A percentile compares a stretch with the other conserved stretches of the same genome.
Conservation (phyloP, 768 basidiomycete species). For the Boletus subparvulus region DNA sequence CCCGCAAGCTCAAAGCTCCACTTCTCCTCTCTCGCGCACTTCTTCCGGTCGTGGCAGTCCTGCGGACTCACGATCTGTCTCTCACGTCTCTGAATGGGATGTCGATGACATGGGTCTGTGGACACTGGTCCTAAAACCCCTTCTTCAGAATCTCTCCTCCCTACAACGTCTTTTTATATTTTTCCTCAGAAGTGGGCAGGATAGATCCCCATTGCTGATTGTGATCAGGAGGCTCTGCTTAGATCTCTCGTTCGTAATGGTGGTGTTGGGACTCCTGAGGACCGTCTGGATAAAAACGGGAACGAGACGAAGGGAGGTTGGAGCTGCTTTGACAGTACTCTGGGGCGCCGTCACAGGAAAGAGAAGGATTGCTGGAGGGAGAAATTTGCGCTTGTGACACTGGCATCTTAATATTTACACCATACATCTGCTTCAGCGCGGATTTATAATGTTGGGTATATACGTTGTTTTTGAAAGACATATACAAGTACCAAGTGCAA, state of each 20-base stretch:
- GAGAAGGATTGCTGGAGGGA: conserved; percentile 51
- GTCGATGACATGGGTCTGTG: conserved; percentile 83
- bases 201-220: conserved; percentile 63
- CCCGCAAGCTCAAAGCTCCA: conserved; percentile 37
- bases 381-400: conserved; percentile 7
- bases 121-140: conserved; percentile 67
- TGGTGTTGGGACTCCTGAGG: conserved; percentile 57
- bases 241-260: conserved; percentile 73
- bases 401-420: conserved; percentile 12
- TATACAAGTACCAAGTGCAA: neutral
- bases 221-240: conserved; percentile 73
- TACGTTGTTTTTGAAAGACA: neutral
- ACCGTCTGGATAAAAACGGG: conserved; percentile 67
- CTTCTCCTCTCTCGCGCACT: conserved; percentile 42
- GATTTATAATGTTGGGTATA: neutral
- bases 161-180: conserved; percentile 55
- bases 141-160: conserved; percentile 49
- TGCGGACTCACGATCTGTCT: conserved; percentile 26
- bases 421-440: neutral
- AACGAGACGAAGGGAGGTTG: conserved; percentile 66
- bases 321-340: conserved; percentile 58
- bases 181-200: conserved; percentile 53
- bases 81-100: conserved; percentile 52
- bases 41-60: conserved; percentile 47
- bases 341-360: conserved; percentile 72